Evolutionary conservation across 768 basidiomycete genomes (phyloP), one percentile per base, ranked within the genome.

Genomic region (Hypholoma fasciculare): DNA sequence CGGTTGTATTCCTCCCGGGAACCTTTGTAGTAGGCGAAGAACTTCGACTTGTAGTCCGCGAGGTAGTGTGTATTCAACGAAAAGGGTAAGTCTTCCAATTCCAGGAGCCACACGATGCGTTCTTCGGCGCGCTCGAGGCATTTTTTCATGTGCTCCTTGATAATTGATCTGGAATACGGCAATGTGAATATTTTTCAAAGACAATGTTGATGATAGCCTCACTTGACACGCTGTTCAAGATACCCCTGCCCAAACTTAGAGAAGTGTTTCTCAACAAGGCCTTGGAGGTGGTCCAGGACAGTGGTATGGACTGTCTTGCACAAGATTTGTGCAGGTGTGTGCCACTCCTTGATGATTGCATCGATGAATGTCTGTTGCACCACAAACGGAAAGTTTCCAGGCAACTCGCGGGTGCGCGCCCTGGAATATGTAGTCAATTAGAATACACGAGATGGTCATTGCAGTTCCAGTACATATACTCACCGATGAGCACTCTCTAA

Each of bases 351-450:
- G 7, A 81, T 77, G 47, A 85, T 68, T 0, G 69, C 57, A 1
- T 63, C 54, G 57, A 91, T 86, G 57, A 80, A 86, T 0, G 67
- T 65, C 11, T 75, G 68, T 49, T 84, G 82, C 0, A 90, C 85
- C 0, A 84, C 72, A 58, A 86, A 89, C 0, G 89, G 88, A 58
- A 83, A 86, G 58, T 81, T 79, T 11, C 82, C 85, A 0, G 89
- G 88, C 0, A 91, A 76, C 64, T 91, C 89, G 2, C 90, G 82
- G 0, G 89, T 87, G 6, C 84, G 78, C 0, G 89, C 82, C 19
- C 90, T 92, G 56, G 30, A 36, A 52, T 38, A 16, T 12, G 27
- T 37, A 20, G 8, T 57, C 27, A 3, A 12, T 46, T 2, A 42
- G 7, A 6, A 34, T 38, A 47, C 17, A 30, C 46, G n/a, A 3